Conservation (phyloP, 257 asterid genomes). For the Gentiana dahurica region DNA sequence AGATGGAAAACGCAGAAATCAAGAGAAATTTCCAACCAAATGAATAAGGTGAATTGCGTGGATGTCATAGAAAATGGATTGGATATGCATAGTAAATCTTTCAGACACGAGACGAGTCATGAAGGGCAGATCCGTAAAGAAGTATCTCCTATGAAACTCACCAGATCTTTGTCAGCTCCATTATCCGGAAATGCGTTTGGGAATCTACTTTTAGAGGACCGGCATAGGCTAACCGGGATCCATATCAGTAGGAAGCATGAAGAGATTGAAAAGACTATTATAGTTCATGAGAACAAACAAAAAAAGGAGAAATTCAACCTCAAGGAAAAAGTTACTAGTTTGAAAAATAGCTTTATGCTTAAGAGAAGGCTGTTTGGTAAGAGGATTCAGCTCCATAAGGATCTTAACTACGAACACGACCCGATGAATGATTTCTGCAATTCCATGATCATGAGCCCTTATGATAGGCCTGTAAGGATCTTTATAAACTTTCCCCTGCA, state of each 20-base stretch:
- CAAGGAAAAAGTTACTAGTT: slow-evolving; percentile 77
- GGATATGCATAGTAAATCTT: slow-evolving; percentile 47
- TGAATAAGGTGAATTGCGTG: slow-evolving; percentile 22
- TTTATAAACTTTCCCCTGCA: slow-evolving; percentile 7
- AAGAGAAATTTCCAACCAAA: slow-evolving; percentile 20
- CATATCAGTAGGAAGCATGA: slow-evolving; percentile 80
- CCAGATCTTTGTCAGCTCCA: slow-evolving; percentile 91
- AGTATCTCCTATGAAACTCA: slow-evolving; percentile 59
- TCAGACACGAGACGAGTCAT: slow-evolving; percentile 45
- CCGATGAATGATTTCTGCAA: slow-evolving; percentile 38
- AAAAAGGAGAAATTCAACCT: slow-evolving; percentile 76
- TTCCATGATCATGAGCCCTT: slow-evolving; percentile 29
- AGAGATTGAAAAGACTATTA: slow-evolving; percentile 47
- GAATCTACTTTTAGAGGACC: slow-evolving; percentile 85
- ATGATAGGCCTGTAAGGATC: slow-evolving; percentile 60
- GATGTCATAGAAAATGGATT: slow-evolving; percentile 23
- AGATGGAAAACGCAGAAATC: slow-evolving; percentile 23
- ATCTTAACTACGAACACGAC: slow-evolving; percentile 25
- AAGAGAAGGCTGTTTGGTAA: slow-evolving; percentile 69
- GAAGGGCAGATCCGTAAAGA: slow-evolving; percentile 31
- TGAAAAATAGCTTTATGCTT: slow-evolving; percentile 67
- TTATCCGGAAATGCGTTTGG: slow-evolving; percentile 75
- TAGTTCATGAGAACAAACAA: slow-evolving; percentile 39
- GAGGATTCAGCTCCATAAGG: slow-evolving; percentile 46
- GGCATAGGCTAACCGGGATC: slow-evolving; percentile 62